A percentile compares a stretch with the other conserved stretches of the same genome.
Evolutionary conservation across 768 basidiomycete genomes (phyloP).

Genomic region (Tricholoma bakamatsutake): DNA sequence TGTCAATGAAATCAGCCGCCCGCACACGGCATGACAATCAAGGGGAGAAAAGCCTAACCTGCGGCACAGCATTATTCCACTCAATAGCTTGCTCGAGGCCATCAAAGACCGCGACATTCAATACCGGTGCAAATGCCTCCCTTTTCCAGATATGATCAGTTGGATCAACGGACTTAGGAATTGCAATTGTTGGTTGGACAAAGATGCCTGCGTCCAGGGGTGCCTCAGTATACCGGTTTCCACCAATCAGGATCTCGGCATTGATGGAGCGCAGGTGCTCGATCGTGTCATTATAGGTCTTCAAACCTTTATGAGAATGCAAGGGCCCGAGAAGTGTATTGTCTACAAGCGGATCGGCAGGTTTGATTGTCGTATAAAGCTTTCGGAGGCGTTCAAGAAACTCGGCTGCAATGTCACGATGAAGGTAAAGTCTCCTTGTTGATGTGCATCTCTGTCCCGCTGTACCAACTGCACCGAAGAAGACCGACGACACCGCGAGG

Average conservation of each 20-base stretch:
- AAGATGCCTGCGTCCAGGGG: constrained; percentile 72
- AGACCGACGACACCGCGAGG: constrained; percentile 84
- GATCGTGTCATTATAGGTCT: constrained; percentile 58
- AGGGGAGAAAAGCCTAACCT: constrained; percentile 32
- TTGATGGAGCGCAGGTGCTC: constrained; percentile 54
- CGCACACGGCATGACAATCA: constrained; percentile 5
- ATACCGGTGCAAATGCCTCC: constrained; percentile 85
- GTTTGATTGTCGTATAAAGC: constrained; percentile 64
- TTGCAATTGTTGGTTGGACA: constrained; percentile 81
- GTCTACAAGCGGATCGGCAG: constrained; percentile 80
- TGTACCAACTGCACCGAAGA: constrained; percentile 89
- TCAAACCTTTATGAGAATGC: constrained; percentile 67
- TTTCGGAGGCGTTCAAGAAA: constrained; percentile 73
- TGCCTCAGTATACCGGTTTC: constrained; percentile 44
- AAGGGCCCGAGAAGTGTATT: constrained; percentile 82
- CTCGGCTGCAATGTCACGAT: constrained; percentile 66
- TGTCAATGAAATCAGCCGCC: constrained; percentile 20
- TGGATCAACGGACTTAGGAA: constrained; percentile 53
- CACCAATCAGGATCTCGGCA: constrained; percentile 77
- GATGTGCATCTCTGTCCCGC: constrained; percentile 82
- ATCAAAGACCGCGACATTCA: constrained; percentile 84
- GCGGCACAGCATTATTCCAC: constrained; percentile 88
- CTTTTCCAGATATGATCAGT: constrained; percentile 62
- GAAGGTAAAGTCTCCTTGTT: constrained; percentile 86
- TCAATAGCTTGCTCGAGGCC: constrained; percentile 79